These are phyloP conservation scores for Carnegiea gigantea DNA, from an alignment of 179 eudicot genomes.

Conservation along the genomic window DNA sequence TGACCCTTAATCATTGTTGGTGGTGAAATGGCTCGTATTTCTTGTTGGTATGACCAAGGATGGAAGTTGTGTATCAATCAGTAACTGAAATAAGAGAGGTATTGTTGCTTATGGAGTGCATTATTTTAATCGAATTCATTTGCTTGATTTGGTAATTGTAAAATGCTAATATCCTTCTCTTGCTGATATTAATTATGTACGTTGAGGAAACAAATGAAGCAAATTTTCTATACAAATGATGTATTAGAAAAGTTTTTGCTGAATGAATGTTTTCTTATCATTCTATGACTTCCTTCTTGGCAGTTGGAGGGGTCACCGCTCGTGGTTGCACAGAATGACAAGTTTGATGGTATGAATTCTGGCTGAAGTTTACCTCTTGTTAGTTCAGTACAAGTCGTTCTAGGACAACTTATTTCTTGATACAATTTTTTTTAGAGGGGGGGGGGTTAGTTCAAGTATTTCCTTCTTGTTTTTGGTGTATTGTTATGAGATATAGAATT, in stretches of 20 bases:
- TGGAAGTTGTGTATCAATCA: not conserved
- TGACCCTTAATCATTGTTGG: not conserved
- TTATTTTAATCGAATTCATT: not conserved
- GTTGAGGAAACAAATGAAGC: not conserved
- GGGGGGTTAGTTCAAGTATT: not conserved
- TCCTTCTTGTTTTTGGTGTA: not conserved
- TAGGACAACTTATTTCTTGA: not conserved
- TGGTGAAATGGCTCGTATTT: not conserved
- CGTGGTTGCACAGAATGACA: constrained; percentile 86
- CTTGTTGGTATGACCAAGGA: not conserved
- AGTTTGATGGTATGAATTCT: constrained; percentile 59
- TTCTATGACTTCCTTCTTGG: constrained; percentile 8
- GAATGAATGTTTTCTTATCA: not conserved
- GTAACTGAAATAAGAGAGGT: not conserved
- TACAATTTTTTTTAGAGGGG: not conserved
- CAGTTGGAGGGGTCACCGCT: constrained; percentile 91
- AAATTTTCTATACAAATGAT: not conserved
- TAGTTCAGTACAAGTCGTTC: not conserved
- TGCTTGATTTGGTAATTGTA: not conserved
- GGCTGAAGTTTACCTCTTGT: not conserved
- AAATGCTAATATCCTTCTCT: not conserved
- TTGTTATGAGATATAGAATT: not conserved
- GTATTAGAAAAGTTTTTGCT: not conserved
- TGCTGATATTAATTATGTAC: not conserved
- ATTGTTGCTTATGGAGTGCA: not conserved